Percentiles rank a stretch among this genome's conserved stretches.
These are phyloP conservation scores for Cryptococcus sp. DNA, from an alignment of 1,284 basidiomycete genomes.

Conservation along the genomic window DNA sequence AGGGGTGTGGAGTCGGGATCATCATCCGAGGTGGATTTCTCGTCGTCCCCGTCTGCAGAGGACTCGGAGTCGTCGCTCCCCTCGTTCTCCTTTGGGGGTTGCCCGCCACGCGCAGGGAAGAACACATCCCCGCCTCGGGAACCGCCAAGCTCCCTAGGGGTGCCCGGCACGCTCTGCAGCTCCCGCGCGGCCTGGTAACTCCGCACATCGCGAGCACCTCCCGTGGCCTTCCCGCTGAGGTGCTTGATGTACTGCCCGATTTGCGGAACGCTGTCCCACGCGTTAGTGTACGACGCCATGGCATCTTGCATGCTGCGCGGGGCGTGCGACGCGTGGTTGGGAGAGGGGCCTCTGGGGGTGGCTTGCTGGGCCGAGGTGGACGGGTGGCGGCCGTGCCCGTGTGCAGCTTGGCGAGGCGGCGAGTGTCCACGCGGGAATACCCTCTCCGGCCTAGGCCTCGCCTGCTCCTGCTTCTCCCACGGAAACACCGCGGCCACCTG, in stretches of 20 bases:
- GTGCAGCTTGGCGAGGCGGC: slow-evolving; percentile 36
- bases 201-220: not conserved
- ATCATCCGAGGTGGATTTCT: slow-evolving; percentile 24
- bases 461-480: slow-evolving; percentile 70
- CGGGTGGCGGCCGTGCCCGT: slow-evolving; percentile 28
- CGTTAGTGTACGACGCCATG: slow-evolving; percentile 66
- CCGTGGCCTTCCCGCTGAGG: slow-evolving; percentile 50
- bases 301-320: slow-evolving; percentile 47
- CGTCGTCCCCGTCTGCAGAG: slow-evolving; percentile 39
- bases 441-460: slow-evolving; percentile 60
- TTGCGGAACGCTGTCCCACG: slow-evolving; percentile 74
- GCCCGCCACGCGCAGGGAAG: not conserved
- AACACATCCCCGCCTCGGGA: slow-evolving; percentile 6
- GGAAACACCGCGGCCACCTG: slow-evolving; percentile 84
- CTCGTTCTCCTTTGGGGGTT: not conserved
- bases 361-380: slow-evolving; percentile 6
- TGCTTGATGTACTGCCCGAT: slow-evolving; percentile 71
- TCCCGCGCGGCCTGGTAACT: slow-evolving; percentile 4
- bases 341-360: slow-evolving; percentile 5
- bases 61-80: slow-evolving; percentile 10
- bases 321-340: slow-evolving; percentile 9
- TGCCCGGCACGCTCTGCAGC: slow-evolving; percentile 28
- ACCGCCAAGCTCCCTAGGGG: slow-evolving; percentile 8
- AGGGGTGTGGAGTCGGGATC: slow-evolving; percentile 8
- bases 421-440: slow-evolving; percentile 68